A percentile compares a stretch with the other conserved stretches of the same genome.
These are phyloP conservation scores for Elsinoe australis DNA, from an alignment of 2,329 filamentous ascomycete genomes.

Conservation along the genomic window DNA sequence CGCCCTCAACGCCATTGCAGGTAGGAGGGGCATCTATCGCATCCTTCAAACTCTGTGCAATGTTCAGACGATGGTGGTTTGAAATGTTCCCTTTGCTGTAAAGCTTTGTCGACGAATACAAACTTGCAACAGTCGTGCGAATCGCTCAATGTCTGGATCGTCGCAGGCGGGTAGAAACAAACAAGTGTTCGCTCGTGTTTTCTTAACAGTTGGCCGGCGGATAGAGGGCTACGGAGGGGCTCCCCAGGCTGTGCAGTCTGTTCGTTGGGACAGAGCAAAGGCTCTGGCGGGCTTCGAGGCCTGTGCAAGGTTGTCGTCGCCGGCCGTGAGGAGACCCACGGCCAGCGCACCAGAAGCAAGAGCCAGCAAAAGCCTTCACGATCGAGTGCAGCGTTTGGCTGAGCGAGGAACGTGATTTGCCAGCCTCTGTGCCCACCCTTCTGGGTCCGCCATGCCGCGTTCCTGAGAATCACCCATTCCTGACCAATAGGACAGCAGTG, in stretches of 20 bases:
- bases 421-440: background rate
- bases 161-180: slow-evolving; percentile 9
- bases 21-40: background rate
- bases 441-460: slow-evolving; percentile 10
- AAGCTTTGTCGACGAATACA: too few species aligned
- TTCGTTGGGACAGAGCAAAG: slow-evolving; percentile 13
- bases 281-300: background rate
- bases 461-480: slow-evolving; percentile 1
- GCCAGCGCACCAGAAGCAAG: background rate
- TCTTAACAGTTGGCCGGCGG: background rate
- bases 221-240: background rate
- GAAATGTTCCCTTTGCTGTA: too few species aligned
- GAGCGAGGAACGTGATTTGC: slow-evolving; percentile 10
- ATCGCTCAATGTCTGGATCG: too few species aligned
- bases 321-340: background rate
- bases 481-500: slow-evolving; percentile 7
- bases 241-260: slow-evolving; percentile 3
- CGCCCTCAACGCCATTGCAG: slow-evolving; percentile 4
- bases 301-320: background rate
- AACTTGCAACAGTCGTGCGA: too few species aligned
- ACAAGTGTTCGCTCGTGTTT: too few species aligned
- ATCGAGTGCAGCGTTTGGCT: background rate
- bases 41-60: background rate
- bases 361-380: background rate
- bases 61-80: background rate